Percentiles rank a stretch among this genome's conserved stretches.
phyloP scores from a whole-genome alignment of 2,329 filamentous ascomycete genomes.

The Monilinia polystroma region DNA sequence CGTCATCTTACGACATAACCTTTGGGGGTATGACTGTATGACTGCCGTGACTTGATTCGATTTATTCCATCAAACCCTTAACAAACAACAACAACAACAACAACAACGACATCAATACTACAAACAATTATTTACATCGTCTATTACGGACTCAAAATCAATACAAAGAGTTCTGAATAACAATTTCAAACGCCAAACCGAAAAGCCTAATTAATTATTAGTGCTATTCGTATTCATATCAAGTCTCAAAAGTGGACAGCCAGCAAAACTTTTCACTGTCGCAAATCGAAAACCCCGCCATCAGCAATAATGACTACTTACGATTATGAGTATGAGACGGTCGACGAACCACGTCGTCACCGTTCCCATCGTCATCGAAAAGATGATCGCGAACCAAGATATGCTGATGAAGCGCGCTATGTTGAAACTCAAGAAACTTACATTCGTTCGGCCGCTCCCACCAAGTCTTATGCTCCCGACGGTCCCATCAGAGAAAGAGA shows the following conservation, averaged over 20 bases:
- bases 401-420: constrained; percentile 53
- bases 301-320: constrained; percentile 23
- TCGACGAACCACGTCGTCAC: constrained; percentile 35
- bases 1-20: constrained; percentile 16
- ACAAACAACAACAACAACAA: not conserved
- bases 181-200: not conserved
- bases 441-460: constrained; percentile 32
- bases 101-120: not conserved
- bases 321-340: constrained; percentile 32
- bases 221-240: not conserved
- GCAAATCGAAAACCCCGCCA: constrained; percentile 18
- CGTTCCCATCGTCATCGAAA: constrained; percentile 35
- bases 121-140: constrained; percentile 1
- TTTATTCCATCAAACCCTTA: constrained; percentile 5
- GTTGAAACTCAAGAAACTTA: constrained; percentile 47
- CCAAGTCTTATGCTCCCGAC: constrained; percentile 35
- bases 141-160: not conserved
- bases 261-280: constrained; percentile 10
- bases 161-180: not conserved
- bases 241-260: constrained; percentile 1
- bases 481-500: constrained; percentile 21
- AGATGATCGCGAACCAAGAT: constrained; percentile 50
- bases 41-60: constrained; percentile 8
- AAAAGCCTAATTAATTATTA: constrained; percentile 17
- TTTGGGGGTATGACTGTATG: constrained; percentile 13